These are phyloP conservation scores for Ormosia semicastrata DNA, from an alignment of 306 rosid genomes.

Conservation along the genomic window DNA sequence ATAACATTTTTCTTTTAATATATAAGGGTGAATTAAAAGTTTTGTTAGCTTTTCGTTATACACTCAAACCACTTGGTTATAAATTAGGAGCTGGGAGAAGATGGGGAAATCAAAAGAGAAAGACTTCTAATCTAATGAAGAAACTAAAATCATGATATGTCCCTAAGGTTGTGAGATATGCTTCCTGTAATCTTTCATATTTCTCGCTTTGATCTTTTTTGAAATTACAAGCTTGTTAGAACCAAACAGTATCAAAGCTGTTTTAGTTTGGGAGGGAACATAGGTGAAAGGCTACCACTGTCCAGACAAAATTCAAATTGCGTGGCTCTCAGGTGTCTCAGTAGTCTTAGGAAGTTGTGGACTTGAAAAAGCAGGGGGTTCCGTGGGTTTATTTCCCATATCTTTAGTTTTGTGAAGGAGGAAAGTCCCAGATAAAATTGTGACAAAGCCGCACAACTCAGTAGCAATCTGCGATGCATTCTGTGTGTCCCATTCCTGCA, in stretches of 20 bases:
- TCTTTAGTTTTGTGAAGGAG: slow-evolving; percentile 90
- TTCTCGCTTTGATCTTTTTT: not conserved
- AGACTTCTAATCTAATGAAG: not conserved
- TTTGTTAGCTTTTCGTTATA: no score
- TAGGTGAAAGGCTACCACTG: not conserved
- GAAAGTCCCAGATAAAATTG: slow-evolving; percentile 84
- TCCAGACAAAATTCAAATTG: not conserved
- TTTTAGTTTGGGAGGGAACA: not conserved
- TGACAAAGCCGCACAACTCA: slow-evolving; percentile 81
- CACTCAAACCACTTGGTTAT: no score
- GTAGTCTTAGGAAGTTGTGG: not conserved
- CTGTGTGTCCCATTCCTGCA: slow-evolving; percentile 84
- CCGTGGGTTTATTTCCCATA: slow-evolving; percentile 56
- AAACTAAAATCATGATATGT: not conserved
- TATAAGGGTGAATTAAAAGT: no score
- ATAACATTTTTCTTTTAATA: no score
- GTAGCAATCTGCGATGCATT: slow-evolving; percentile 66
- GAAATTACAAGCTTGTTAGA: slow-evolving; percentile 15
- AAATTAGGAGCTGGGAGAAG: not conserved
- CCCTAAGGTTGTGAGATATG: slow-evolving; percentile 5
- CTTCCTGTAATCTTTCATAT: not conserved
- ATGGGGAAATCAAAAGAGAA: not conserved
- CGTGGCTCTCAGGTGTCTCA: not conserved
- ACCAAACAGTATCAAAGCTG: not conserved
- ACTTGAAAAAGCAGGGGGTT: slow-evolving; percentile 31